Percentiles rank a stretch among this genome's conserved stretches.
phyloP scores from a whole-genome alignment of 768 basidiomycete genomes.

The Amanita rubescens region DNA sequence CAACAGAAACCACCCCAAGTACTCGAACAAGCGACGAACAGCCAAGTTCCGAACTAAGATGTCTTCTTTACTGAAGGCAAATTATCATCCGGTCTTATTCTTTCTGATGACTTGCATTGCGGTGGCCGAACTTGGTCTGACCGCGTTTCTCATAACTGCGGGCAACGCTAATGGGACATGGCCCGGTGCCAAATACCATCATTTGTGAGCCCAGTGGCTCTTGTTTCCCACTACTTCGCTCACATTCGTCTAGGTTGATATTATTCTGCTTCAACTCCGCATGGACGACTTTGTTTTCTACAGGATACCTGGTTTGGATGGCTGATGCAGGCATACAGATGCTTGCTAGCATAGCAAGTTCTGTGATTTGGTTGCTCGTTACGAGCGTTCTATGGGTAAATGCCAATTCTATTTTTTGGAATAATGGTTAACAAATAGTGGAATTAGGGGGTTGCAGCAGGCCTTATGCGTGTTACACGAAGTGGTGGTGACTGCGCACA shows the following conservation, averaged over 20 bases:
- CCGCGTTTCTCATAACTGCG: slow-evolving; percentile 63
- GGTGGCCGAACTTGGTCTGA: slow-evolving; percentile 67
- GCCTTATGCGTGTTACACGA: slow-evolving; percentile 60
- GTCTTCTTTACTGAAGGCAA: slow-evolving; percentile 34
- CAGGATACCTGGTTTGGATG: slow-evolving; percentile 66
- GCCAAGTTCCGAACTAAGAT: slow-evolving; percentile 17
- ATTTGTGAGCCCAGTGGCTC: slow-evolving; percentile 41
- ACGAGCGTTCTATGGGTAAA: slow-evolving; percentile 65
- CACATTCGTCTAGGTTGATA: slow-evolving; percentile 33
- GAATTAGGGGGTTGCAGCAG: slow-evolving; percentile 56
- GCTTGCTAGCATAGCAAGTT: slow-evolving; percentile 72
- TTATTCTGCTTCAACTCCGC: slow-evolving; percentile 56
- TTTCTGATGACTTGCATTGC: slow-evolving; percentile 58
- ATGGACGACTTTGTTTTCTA: slow-evolving; percentile 71
- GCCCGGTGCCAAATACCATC: slow-evolving; percentile 56
- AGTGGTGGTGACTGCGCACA: slow-evolving; percentile 53
- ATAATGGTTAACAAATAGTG: neutral
- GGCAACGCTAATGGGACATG: slow-evolving; percentile 58
- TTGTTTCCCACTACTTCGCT: neutral
- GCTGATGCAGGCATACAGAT: slow-evolving; percentile 57
- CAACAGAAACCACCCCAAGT: neutral
- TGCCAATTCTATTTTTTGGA: slow-evolving; percentile 4
- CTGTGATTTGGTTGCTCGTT: slow-evolving; percentile 62
- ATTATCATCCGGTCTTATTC: slow-evolving; percentile 58
- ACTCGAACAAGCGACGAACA: neutral